Percentiles rank a stretch among this genome's conserved stretches.
Conservation (phyloP, 1,284 basidiomycete species). For the Xerocomus nothofagi region DNA sequence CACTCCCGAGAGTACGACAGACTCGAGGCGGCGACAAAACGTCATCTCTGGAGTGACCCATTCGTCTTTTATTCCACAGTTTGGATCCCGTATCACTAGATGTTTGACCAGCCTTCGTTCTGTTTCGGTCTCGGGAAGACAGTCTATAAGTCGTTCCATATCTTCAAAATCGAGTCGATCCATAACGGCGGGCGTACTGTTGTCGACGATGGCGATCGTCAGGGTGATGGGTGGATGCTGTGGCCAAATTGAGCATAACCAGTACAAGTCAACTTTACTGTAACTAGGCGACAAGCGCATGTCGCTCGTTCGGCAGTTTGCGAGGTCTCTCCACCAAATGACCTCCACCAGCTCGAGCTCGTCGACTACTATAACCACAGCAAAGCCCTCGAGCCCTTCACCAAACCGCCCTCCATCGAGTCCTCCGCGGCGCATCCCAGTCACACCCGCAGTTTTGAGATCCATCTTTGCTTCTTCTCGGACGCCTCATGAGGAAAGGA, state of each 20-base stretch:
- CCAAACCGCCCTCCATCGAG: conserved; percentile 25
- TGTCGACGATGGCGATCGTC: too few species aligned
- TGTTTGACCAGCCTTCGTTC: conserved; percentile 57
- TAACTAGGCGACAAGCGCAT: too few species aligned
- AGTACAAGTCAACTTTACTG: not conserved
- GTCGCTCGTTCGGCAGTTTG: conserved; percentile 35
- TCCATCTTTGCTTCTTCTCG: conserved; percentile 82
- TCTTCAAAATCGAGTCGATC: conserved; percentile 37
- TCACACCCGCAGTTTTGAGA: conserved; percentile 74
- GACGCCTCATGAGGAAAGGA: conserved; percentile 73
- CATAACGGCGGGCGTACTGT: conserved; percentile 14
- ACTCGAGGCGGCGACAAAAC: conserved; percentile 69
- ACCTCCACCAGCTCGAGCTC: conserved; percentile 52
- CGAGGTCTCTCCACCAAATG: conserved; percentile 23
- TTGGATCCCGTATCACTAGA: conserved; percentile 47
- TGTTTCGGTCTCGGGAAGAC: conserved; percentile 50
- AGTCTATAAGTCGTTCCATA: conserved; percentile 53
- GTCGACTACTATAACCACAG: conserved; percentile 49
- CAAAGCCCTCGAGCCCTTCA: conserved; percentile 45
- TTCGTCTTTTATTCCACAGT: conserved; percentile 55
- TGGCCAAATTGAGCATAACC: not conserved
- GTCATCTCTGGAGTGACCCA: conserved; percentile 63
- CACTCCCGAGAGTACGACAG: conserved; percentile 71
- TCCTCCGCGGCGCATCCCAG: conserved; percentile 62
- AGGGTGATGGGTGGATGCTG: conserved; percentile 4